A percentile compares a stretch with the other conserved stretches of the same genome.
These are phyloP conservation scores for Aspergillus olivimuriae DNA, from an alignment of 495 filamentous ascomycete genomes.

Conservation along the genomic window DNA sequence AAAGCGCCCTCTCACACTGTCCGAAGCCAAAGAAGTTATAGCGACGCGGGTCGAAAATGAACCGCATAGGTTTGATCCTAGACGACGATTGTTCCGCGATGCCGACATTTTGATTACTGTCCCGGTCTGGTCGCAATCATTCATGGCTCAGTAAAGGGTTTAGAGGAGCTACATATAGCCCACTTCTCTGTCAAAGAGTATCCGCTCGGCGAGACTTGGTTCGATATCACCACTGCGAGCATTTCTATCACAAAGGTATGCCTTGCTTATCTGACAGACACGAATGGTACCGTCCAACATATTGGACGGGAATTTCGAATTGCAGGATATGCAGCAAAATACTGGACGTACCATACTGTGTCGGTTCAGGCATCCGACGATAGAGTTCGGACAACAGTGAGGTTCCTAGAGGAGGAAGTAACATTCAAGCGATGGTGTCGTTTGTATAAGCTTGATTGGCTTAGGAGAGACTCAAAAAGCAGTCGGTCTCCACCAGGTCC, in stretches of 20 bases:
- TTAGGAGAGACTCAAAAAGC: neutral
- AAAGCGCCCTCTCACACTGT: slow-evolving; percentile 13
- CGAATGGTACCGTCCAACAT: slow-evolving; percentile 5
- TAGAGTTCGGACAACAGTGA: slow-evolving; percentile 4
- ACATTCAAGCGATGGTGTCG: slow-evolving; percentile 13
- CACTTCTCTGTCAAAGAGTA: slow-evolving; percentile 28
- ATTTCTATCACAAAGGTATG: slow-evolving; percentile 18
- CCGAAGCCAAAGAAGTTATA: slow-evolving; percentile 20
- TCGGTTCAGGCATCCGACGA: slow-evolving; percentile 8
- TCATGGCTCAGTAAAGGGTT: slow-evolving; percentile 3
- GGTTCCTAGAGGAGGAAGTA: slow-evolving; percentile 10
- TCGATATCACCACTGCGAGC: slow-evolving; percentile 12
- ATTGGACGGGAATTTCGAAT: slow-evolving; percentile 16
- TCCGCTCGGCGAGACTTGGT: slow-evolving; percentile 9
- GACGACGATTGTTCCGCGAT: slow-evolving; percentile 15
- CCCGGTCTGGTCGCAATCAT: slow-evolving; percentile 2
- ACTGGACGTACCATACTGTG: slow-evolving; percentile 15
- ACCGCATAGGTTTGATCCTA: slow-evolving; percentile 7
- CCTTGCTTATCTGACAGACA: slow-evolving; percentile 21
- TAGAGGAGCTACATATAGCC: slow-evolving; percentile 18
- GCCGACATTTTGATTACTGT: slow-evolving; percentile 15
- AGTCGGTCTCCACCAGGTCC: neutral
- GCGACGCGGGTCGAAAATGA: slow-evolving; percentile 6
- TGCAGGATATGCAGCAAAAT: slow-evolving; percentile 10
- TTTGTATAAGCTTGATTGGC: slow-evolving; percentile 6